A percentile compares a stretch with the other conserved stretches of the same genome.
phyloP scores from a whole-genome alignment of 192 early-diverging fungal species.

The Coemansia sp. region DNA sequence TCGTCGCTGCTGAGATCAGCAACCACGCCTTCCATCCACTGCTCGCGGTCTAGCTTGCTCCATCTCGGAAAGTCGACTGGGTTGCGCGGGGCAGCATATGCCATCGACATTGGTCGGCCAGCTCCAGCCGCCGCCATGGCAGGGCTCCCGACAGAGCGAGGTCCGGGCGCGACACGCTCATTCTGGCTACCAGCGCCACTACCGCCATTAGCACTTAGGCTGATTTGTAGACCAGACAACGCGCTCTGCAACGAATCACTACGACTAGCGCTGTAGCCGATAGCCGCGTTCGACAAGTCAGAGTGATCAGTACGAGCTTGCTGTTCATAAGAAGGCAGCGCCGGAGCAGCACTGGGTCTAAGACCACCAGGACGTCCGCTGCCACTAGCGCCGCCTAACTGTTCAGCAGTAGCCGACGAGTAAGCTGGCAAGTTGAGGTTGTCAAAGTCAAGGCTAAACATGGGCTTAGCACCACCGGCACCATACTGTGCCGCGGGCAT shows the following conservation, averaged over 20 bases:
- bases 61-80: conserved; percentile 29
- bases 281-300: conserved; percentile 29
- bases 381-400: conserved; percentile 25
- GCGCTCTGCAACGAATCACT: conserved; percentile 19
- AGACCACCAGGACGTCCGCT: neutral
- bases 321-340: conserved; percentile 4
- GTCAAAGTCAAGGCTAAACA: conserved; percentile 59
- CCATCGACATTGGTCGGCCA: conserved; percentile 9
- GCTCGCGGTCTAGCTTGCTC: conserved; percentile 41
- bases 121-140: neutral
- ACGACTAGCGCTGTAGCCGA: conserved; percentile 41
- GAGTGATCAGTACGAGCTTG: conserved; percentile 5
- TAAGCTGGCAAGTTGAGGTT: conserved; percentile 56
- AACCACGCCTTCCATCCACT: conserved; percentile 40
- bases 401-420: conserved; percentile 39
- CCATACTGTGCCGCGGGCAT: conserved; percentile 19
- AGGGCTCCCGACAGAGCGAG: conserved; percentile 13
- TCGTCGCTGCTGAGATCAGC: conserved; percentile 44
- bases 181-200: neutral
- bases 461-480: conserved; percentile 17
- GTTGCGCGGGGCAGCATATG: conserved; percentile 7
- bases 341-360: neutral
- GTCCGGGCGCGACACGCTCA: neutral
- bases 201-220: neutral
- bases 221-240: conserved; percentile 17